Conservation (phyloP, 495 filamentous ascomycete genomes). For the Hypoxylon fragiforme region DNA sequence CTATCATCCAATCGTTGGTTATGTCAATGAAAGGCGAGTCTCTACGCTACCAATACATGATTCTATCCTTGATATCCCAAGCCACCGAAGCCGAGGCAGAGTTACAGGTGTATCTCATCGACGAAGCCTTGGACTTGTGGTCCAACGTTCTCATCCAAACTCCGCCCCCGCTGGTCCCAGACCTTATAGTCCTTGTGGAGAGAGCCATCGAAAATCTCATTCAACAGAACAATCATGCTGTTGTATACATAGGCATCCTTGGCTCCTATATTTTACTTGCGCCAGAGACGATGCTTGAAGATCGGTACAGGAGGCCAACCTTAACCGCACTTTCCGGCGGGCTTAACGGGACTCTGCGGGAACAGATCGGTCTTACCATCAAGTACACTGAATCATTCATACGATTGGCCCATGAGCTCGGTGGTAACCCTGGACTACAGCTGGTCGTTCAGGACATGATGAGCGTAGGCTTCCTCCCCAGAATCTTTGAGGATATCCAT, state of each 20-base stretch:
- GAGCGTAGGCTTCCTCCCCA: slow-evolving; percentile 64
- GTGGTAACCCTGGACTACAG: slow-evolving; percentile 65
- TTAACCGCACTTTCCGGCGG: slow-evolving; percentile 62
- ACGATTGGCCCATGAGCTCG: slow-evolving; percentile 67
- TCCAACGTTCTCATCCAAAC: slow-evolving; percentile 72
- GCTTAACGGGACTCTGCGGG: slow-evolving; percentile 61
- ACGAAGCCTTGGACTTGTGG: slow-evolving; percentile 92
- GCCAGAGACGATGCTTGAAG: slow-evolving; percentile 71
- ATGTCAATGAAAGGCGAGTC: slow-evolving; percentile 76
- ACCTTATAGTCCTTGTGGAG: slow-evolving; percentile 68
- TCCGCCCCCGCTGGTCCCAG: slow-evolving; percentile 62
- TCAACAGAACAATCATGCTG: slow-evolving; percentile 64
- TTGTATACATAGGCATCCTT: slow-evolving; percentile 63
- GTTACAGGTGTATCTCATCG: slow-evolving; percentile 79
- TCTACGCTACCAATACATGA: slow-evolving; percentile 67
- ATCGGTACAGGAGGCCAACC: slow-evolving; percentile 59
- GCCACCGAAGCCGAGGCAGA: slow-evolving; percentile 80
- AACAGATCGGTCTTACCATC: slow-evolving; percentile 67
- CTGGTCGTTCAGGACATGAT: slow-evolving; percentile 70
- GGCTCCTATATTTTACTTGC: slow-evolving; percentile 81
- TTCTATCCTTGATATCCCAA: slow-evolving; percentile 76
- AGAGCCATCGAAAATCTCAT: slow-evolving; percentile 72
- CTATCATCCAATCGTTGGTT: slow-evolving; percentile 76
- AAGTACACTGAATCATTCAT: slow-evolving; percentile 73
- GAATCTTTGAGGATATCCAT: slow-evolving; percentile 70